Percentiles rank a stretch among this genome's conserved stretches.
Evolutionary conservation across 768 basidiomycete genomes (phyloP).

Genomic region (Russula emetica): DNA sequence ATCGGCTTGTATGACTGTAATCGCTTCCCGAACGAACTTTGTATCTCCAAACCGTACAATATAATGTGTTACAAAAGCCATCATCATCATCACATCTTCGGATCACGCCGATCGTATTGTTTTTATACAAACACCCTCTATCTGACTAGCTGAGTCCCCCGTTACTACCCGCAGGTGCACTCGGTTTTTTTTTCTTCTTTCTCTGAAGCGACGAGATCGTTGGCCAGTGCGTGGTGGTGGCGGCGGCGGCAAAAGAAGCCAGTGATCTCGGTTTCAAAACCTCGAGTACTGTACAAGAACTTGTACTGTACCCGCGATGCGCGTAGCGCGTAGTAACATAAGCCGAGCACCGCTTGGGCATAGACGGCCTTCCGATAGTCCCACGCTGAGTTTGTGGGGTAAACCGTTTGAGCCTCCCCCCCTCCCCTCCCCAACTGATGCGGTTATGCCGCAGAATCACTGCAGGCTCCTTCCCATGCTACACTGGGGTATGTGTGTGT

Average conservation of each 20-base stretch:
- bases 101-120: neutral
- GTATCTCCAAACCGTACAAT: slow-evolving; percentile 3
- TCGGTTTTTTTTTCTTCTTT: neutral
- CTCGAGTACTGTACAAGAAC: no score
- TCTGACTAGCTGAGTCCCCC: neutral
- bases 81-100: neutral
- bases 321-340: neutral
- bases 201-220: slow-evolving; percentile 4
- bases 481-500: neutral
- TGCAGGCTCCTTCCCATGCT: slow-evolving; percentile 20
- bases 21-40: no score
- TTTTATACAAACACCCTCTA: no score
- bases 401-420: slow-evolving; percentile 2
- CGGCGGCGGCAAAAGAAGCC: neutral
- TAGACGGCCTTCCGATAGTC: neutral
- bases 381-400: neutral
- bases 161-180: neutral
- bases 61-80: slow-evolving; percentile 3
- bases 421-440: slow-evolving; percentile 4
- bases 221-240: neutral
- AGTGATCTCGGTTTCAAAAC: neutral
- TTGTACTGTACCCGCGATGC: no score
- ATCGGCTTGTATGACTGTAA: neutral
- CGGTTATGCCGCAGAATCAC: neutral
- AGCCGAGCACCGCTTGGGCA: neutral